Evolutionary conservation across 331 rosid species (phyloP), one percentile per base, ranked within the genome.

Genomic region (Arachis monticola): DNA sequence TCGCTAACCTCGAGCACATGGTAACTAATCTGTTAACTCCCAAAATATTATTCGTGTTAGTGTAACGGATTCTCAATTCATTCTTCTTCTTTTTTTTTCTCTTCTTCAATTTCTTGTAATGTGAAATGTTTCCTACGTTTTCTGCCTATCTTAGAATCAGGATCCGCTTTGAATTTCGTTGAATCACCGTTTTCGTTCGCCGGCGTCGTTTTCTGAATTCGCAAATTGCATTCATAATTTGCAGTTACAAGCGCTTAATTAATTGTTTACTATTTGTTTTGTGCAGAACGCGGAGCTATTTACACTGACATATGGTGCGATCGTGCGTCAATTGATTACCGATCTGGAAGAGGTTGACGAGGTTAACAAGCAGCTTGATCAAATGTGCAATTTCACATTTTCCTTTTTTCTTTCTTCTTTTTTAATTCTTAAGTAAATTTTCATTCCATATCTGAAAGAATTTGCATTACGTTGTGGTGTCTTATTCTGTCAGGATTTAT

Each of bases 331-430:
- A 77, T 82, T 90, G 86, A 92, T 90, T 35, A 90, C 93, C 4
- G 93, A 90, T 86, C 88, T 90, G 63, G 96, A 88, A 82, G 93
- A 88, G 81, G 96, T 86, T 11, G 93, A 90, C 68, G 96, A 90
- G 83, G 96, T 90, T 38, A 90, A 90, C 88, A 90, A 90, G 76
- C 93, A 88, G 83, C 96, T 88, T 51, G 93, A 90, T 78, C 96
- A 88, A 82, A 90, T 90, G 93, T 90, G 80, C 47, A 3, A 47
- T 72, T 60, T 22, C 8, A 41, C 9, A 7, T 14, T 52, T 40
- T 64, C 60, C 27, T 7, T 5, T 31, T 10, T 14, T 11, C 9
- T 45, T 57, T 42, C 30, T 60, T 52, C 70, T 77, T 56, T 13
- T 53, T 53, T 52, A 47, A 63, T 58, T 55, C n/a, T 10, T 32